These are phyloP conservation scores for Canna indica DNA, from an alignment of 176 grass and related monocot species.

Conservation along the genomic window DNA sequence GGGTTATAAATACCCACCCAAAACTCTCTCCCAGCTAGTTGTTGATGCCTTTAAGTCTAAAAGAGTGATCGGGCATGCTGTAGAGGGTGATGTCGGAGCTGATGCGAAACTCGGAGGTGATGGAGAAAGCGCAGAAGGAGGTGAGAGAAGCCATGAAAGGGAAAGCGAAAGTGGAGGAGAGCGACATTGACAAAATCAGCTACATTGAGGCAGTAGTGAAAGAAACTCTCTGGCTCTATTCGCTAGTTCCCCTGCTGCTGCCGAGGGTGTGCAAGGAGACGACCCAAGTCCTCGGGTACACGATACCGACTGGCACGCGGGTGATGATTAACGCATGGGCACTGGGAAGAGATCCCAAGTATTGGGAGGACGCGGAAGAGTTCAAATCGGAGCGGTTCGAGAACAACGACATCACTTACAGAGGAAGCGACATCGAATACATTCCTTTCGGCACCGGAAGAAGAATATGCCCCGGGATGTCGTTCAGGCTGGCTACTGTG, in stretches of 20 bases:
- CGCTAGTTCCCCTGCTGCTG: not conserved
- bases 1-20: too few species aligned
- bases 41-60: too few species aligned
- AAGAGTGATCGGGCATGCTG: not conserved
- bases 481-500: not conserved
- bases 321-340: not conserved
- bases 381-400: constrained; percentile 2
- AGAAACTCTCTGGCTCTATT: too few species aligned
- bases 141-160: too few species aligned
- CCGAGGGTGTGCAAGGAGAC: too few species aligned
- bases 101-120: not conserved
- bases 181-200: not conserved
- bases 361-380: not conserved
- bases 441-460: not conserved
- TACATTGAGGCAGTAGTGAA: not conserved
- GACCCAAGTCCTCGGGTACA: not conserved
- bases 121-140: too few species aligned
- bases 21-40: too few species aligned
- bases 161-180: not conserved
- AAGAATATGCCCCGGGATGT: too few species aligned
- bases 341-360: not conserved
- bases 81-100: not conserved
- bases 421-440: not conserved
- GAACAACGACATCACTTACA: not conserved
- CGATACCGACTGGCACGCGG: not conserved